These are phyloP conservation scores for Hortiboletus campestris DNA, from an alignment of 768 basidiomycete species.

Conservation along the genomic window DNA sequence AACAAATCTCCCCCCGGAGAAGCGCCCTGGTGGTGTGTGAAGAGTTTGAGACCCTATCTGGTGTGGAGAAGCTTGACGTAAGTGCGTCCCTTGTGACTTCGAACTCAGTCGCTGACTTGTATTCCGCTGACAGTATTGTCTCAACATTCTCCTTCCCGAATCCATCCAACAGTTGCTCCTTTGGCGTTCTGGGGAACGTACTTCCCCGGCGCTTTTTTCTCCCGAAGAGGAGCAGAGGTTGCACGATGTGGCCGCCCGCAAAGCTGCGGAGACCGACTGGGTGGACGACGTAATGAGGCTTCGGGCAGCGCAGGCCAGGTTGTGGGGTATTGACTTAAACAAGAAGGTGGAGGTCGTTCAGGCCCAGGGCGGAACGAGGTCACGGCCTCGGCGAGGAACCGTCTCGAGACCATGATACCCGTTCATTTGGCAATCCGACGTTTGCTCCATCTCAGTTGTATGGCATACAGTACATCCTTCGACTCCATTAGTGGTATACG, in stretches of 20 bases:
- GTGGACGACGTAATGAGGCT: slow-evolving; percentile 56
- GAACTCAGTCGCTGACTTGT: not conserved
- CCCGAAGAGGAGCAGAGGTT: slow-evolving; percentile 54
- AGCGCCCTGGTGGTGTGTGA: slow-evolving; percentile 35
- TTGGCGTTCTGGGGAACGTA: slow-evolving; percentile 65
- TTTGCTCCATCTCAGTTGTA: slow-evolving; percentile 11
- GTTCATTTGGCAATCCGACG: not conserved
- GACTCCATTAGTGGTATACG: not conserved
- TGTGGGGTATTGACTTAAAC: slow-evolving; percentile 34
- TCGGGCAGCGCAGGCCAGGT: slow-evolving; percentile 37
- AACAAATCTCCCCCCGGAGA: not conserved
- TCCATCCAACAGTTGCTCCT: slow-evolving; percentile 69
- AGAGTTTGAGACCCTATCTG: slow-evolving; percentile 44
- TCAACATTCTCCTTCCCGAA: slow-evolving; percentile 70
- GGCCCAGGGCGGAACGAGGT: slow-evolving; percentile 27
- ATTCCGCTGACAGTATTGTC: slow-evolving; percentile 53
- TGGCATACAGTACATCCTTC: not conserved
- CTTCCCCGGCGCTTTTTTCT: slow-evolving; percentile 46
- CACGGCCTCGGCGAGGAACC: slow-evolving; percentile 26
- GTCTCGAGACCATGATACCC: slow-evolving; percentile 17
- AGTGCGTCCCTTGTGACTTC: slow-evolving; percentile 13
- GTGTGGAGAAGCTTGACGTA: slow-evolving; percentile 53
- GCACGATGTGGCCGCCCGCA: slow-evolving; percentile 45
- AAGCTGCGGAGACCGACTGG: slow-evolving; percentile 62
- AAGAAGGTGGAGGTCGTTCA: slow-evolving; percentile 22